Evolutionary conservation across 176 grass and related monocot genomes (phyloP).

Genomic region (Oryza punctata): DNA sequence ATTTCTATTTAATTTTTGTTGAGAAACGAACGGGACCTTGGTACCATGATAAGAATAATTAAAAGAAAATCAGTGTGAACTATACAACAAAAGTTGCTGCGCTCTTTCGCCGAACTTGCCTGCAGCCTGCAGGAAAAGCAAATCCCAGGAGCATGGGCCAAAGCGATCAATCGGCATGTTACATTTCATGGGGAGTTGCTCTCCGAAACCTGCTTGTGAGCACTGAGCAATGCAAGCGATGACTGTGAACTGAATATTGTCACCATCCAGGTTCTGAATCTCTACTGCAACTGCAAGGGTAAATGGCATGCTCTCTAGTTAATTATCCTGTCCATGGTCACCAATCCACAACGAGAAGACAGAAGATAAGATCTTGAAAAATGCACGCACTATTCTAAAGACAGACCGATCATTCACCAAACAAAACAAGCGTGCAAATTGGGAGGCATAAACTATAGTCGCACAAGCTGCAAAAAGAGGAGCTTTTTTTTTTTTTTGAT

Average conservation of each 20-base stretch:
- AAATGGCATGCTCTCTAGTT: neutral
- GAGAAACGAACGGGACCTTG: too few species aligned
- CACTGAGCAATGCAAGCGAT: too few species aligned
- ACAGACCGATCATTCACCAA: constrained; percentile 24
- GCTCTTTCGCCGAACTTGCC: neutral
- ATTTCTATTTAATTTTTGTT: too few species aligned
- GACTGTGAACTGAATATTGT: too few species aligned
- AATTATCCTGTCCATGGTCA: too few species aligned
- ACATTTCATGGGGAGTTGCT: neutral
- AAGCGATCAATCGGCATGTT: too few species aligned
- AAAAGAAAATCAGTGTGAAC: neutral
- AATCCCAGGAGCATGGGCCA: neutral
- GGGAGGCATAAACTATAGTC: constrained; percentile 16
- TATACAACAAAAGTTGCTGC: neutral
- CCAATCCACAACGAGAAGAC: neutral
- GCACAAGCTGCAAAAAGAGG: neutral
- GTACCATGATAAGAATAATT: too few species aligned
- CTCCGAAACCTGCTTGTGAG: too few species aligned
- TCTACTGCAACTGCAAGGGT: neutral
- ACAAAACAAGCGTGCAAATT: neutral
- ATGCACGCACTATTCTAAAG: too few species aligned
- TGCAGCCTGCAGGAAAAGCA: neutral
- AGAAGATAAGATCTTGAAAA: neutral
- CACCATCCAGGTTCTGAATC: neutral
- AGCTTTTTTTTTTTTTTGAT: constrained; percentile 19